Evolutionary conservation across 768 basidiomycete genomes (phyloP), one percentile per base, ranked within the genome.

Genomic region (Boletus sensibilis): DNA sequence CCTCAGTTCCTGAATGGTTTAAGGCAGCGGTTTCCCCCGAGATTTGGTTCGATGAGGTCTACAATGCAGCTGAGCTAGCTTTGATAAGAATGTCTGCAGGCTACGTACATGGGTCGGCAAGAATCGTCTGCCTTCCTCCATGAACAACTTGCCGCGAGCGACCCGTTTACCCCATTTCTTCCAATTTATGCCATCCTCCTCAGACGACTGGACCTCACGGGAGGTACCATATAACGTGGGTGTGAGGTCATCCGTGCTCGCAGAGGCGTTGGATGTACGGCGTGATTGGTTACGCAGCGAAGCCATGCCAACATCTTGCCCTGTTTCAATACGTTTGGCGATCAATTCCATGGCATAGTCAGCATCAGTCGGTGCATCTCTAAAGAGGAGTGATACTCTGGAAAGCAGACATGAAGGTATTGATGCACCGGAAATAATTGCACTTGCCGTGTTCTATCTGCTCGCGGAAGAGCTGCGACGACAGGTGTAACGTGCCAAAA

Each of bases 271-370:
- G 37, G 55, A 56, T 50, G 41, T 33, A 56, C 41, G 54, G 64
- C 57, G 54, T 45, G 63, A 45, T 33, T 56, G 63, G 25, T 57
- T 69, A 35, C 65, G 49, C 10, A 45, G 59, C 40, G 61, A 63
- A 12, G 71, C 60, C 5, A 79, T 74, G 21, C 66, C 72, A 35
- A 86, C 65, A 25, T 78, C 75, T 47, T 85, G 72, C 7, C 86
- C 86, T 20, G 76, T 71, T 34, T 81, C 78, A 5, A 87, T 76
- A 9, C 87, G 81, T 53, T 78, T 75, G 4, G 85, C 79, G 18
- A 88, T 87, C 12, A 88, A 66, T 37, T 85, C 78, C 82, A 88
- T 87, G 2, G 87, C 86, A 62, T 85, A 84, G 46, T 88, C 85
- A 4, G 82, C 78, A 60, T 89, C 86, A 4, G 85, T 88, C 0